Percentiles rank a stretch among this genome's conserved stretches.
phyloP scores from a whole-genome alignment of 768 basidiomycete species.

The Phylloporus scabripes region DNA sequence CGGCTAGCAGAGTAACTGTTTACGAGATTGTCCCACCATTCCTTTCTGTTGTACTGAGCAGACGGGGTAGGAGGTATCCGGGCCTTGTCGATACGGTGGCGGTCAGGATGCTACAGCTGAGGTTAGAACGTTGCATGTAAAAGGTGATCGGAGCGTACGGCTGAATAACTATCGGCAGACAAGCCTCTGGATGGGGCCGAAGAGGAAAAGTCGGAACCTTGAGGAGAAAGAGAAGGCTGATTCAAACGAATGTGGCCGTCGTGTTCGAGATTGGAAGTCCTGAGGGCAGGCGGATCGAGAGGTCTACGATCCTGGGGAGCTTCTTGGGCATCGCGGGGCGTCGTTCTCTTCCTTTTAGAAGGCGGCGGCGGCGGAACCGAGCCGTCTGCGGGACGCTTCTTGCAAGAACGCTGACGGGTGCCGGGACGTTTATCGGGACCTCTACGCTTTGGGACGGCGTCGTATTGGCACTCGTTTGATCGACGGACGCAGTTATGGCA shows the following conservation, averaged over 20 bases:
- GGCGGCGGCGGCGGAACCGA: slow-evolving; percentile 48
- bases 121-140: neutral
- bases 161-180: slow-evolving; percentile 22
- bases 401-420: slow-evolving; percentile 77
- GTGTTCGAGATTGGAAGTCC: slow-evolving; percentile 24
- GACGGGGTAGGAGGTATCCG: slow-evolving; percentile 27
- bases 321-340: slow-evolving; percentile 32
- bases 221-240: slow-evolving; percentile 31
- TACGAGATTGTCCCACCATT: slow-evolving; percentile 49
- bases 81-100: slow-evolving; percentile 23
- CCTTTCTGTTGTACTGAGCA: slow-evolving; percentile 31
- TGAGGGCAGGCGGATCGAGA: slow-evolving; percentile 22
- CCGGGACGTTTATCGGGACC: slow-evolving; percentile 86
- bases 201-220: slow-evolving; percentile 28
- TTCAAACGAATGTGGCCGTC: slow-evolving; percentile 22
- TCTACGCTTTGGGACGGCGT: slow-evolving; percentile 72
- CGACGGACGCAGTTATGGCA: slow-evolving; percentile 81
- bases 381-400: slow-evolving; percentile 61
- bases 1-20: slow-evolving; percentile 36
- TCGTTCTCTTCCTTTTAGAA: slow-evolving; percentile 49
- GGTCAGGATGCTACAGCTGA: slow-evolving; percentile 24
- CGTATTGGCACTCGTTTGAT: slow-evolving; percentile 74
- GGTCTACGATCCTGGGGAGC: slow-evolving; percentile 23
- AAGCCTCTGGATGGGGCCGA: slow-evolving; percentile 24
- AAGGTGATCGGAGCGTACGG: slow-evolving; percentile 18